phyloP scores from a whole-genome alignment of 2,329 filamentous ascomycete genomes.

The Colletotrichum abscissum region DNA sequence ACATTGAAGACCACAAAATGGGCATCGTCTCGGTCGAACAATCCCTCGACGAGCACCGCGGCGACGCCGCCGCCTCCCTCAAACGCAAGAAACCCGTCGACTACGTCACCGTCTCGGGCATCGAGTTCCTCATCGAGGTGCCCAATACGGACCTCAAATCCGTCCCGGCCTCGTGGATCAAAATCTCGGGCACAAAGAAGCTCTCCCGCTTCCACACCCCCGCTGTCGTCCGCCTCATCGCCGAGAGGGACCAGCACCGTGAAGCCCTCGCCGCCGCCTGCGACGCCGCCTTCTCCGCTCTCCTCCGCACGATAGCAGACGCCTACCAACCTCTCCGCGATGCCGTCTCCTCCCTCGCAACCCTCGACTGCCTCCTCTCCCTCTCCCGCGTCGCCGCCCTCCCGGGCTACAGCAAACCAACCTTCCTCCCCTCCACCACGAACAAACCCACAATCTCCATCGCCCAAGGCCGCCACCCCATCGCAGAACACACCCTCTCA shows the following conservation, averaged over 20 bases:
- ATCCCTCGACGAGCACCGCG: constrained; percentile 82
- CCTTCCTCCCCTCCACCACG: constrained; percentile 69
- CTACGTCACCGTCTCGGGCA: constrained; percentile 87
- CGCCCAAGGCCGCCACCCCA: constrained; percentile 85
- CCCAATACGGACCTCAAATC: constrained; percentile 83
- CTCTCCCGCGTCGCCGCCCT: constrained; percentile 85
- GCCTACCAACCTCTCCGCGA: constrained; percentile 88
- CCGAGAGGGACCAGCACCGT: constrained; percentile 93
- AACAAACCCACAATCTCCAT: constrained; percentile 77
- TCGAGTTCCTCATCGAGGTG: constrained; percentile 95
- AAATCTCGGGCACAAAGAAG: constrained; percentile 95
- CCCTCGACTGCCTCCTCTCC: constrained; percentile 89
- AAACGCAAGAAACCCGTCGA: constrained; percentile 76
- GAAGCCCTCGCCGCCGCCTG: constrained; percentile 93
- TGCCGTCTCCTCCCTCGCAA: constrained; percentile 85
- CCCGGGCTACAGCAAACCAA: constrained; percentile 88
- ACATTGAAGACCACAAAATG: constrained; percentile 88
- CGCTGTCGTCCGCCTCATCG: constrained; percentile 83
- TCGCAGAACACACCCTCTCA: constrained; percentile 91
- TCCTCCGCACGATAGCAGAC: constrained; percentile 81
- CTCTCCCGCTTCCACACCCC: constrained; percentile 94
- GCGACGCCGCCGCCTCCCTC: constrained; percentile 77
- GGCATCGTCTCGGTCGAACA: constrained; percentile 93
- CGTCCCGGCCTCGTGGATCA: constrained; percentile 93
- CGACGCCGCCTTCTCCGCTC: constrained; percentile 79